These are phyloP conservation scores for Globisporangium sylvaticum DNA, from an alignment of 352 stramenopile genomes.

Conservation along the genomic window DNA sequence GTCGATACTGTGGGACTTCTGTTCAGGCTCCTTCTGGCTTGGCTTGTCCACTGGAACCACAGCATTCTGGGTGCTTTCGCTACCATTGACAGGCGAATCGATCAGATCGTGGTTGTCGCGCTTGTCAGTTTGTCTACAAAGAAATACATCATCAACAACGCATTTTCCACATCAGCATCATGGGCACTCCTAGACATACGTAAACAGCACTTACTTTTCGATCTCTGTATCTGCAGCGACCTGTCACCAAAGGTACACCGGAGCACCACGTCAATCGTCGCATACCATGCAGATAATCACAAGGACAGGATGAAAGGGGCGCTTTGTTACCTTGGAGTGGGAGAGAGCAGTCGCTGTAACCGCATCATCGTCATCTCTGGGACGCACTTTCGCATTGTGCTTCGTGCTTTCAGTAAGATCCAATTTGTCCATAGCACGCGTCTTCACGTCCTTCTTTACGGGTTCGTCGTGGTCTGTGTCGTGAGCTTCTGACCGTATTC, in stretches of 20 bases:
- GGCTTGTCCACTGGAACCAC: background rate
- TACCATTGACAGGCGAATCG: background rate
- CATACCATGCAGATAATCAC: background rate
- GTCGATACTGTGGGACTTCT: background rate
- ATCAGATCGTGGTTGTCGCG: background rate
- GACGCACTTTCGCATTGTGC: background rate
- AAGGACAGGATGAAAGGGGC: too few relatives aligned
- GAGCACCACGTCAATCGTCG: background rate
- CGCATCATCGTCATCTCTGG: background rate
- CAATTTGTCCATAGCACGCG: background rate
- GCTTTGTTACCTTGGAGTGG: background rate
- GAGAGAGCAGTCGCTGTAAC: background rate
- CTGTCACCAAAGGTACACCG: background rate
- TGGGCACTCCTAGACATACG: background rate
- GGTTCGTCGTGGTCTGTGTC: background rate
- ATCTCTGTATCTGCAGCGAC: background rate
- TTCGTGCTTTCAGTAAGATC: background rate
- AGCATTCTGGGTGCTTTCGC: background rate
- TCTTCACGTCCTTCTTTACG: background rate
- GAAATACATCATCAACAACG: background rate
- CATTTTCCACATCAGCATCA: background rate
- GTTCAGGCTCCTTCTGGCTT: background rate
- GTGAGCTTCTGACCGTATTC: background rate
- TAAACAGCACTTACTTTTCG: background rate
- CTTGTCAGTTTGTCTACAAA: background rate